Evolutionary conservation across 2,329 filamentous ascomycete species (phyloP).

Genomic region (Paraphoma sp.): DNA sequence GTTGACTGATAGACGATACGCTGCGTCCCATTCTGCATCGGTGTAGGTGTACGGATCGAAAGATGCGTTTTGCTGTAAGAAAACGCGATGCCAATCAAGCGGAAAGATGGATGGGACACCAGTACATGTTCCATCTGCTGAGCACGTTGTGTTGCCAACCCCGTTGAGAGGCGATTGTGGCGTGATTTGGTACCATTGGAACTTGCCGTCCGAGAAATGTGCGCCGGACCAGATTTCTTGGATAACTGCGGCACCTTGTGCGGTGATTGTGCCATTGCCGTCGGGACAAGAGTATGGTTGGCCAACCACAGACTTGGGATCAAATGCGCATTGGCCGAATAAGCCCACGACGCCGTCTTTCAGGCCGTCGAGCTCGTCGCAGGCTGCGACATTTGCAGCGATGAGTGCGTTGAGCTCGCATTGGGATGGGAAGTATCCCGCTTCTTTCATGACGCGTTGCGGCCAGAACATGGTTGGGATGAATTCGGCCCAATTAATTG

Average conservation of each 20-base stretch:
- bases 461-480: slow-evolving; percentile 17
- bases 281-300: background rate
- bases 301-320: slow-evolving; percentile 22
- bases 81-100: slow-evolving; percentile 8
- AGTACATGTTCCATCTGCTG: slow-evolving; percentile 6
- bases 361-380: slow-evolving; percentile 33
- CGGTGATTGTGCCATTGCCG: slow-evolving; percentile 4
- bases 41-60: slow-evolving; percentile 3
- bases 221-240: slow-evolving; percentile 24
- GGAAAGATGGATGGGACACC: background rate
- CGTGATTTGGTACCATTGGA: slow-evolving; percentile 20
- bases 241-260: slow-evolving; percentile 17
- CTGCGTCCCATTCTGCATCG: slow-evolving; percentile 2
- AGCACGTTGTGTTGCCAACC: slow-evolving; percentile 17
- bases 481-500: slow-evolving; percentile 21
- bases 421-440: slow-evolving; percentile 7
- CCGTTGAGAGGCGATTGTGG: slow-evolving; percentile 17
- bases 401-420: slow-evolving; percentile 36
- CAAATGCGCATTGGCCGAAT: slow-evolving; percentile 32
- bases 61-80: slow-evolving; percentile 18
- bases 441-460: slow-evolving; percentile 29
- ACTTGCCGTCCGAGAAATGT: slow-evolving; percentile 13
- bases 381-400: slow-evolving; percentile 20
- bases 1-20: slow-evolving; percentile 3
- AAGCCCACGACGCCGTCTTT: slow-evolving; percentile 25